A percentile compares a stretch with the other conserved stretches of the same genome.
Evolutionary conservation across 257 asterid genomes (phyloP).

Genomic region (Solanum gracilifrons): DNA sequence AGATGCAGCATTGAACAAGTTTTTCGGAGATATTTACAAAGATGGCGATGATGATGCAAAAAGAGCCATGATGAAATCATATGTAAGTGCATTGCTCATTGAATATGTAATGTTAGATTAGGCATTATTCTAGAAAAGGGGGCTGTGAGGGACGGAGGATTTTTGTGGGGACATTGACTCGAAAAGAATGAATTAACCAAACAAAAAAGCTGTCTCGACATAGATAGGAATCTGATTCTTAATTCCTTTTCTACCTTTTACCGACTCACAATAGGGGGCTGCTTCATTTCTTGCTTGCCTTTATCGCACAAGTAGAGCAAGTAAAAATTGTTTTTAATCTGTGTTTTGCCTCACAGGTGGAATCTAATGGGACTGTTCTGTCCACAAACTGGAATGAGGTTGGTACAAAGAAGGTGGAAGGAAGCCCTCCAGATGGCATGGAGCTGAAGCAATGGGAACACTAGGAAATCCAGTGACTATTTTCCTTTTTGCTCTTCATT

Average conservation of each 20-base stretch:
- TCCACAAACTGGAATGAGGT: slow-evolving; percentile 92
- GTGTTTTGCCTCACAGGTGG: slow-evolving; percentile 29
- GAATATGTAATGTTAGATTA: neutral
- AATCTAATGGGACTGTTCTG: slow-evolving; percentile 76
- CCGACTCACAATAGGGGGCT: neutral
- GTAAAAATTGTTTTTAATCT: neutral
- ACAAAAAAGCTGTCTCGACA: neutral
- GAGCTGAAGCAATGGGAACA: slow-evolving; percentile 81
- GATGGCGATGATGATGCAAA: slow-evolving; percentile 88
- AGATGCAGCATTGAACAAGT: slow-evolving; percentile 91
- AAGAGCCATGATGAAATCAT: slow-evolving; percentile 97
- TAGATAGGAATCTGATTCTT: neutral
- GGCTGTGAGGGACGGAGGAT: neutral
- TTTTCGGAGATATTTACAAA: slow-evolving; percentile 67
- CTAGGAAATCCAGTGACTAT: slow-evolving; percentile 5
- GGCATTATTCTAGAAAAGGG: neutral
- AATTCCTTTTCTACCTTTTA: neutral
- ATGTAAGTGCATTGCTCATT: slow-evolving; percentile 37
- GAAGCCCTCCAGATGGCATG: slow-evolving; percentile 97
- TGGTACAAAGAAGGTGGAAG: slow-evolving; percentile 75
- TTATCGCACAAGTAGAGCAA: neutral
- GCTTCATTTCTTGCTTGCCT: neutral
- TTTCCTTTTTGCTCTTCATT: neutral
- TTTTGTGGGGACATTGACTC: neutral
- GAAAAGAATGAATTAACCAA: neutral